Conservation (phyloP, 2,329 filamentous ascomycete species). For the Bipolaris gigantea region DNA sequence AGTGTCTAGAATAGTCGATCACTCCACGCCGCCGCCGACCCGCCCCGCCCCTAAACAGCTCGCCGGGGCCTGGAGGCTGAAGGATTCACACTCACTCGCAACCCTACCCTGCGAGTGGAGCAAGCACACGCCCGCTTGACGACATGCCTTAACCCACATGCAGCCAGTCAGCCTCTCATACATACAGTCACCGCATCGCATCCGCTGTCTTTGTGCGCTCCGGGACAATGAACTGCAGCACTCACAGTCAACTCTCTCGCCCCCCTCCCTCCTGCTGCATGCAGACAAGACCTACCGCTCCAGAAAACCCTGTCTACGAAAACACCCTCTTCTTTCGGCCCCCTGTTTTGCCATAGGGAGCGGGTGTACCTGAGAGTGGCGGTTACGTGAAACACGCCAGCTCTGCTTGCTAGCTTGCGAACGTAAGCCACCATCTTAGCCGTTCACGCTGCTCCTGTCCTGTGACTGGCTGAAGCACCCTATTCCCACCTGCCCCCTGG, state of each 20-base stretch:
- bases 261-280: background rate
- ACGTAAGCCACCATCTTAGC: slow-evolving; percentile 3
- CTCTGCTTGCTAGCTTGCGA: slow-evolving; percentile 5
- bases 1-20: slow-evolving; percentile 12
- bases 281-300: background rate
- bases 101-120: slow-evolving; percentile 1
- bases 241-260: too few relatives aligned
- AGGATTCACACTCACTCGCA: slow-evolving; percentile 1
- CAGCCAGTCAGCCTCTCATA: background rate
- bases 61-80: slow-evolving; percentile 5
- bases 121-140: background rate
- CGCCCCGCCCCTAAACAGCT: slow-evolving; percentile 8
- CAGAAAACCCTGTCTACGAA: background rate
- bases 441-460: background rate
- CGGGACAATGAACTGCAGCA: background rate
- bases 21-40: slow-evolving; percentile 7
- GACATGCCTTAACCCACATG: background rate
- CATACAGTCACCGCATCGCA: background rate
- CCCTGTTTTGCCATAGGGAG: slow-evolving; percentile 1
- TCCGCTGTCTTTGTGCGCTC: background rate
- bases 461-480: slow-evolving; percentile 3
- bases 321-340: background rate
- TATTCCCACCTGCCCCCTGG: slow-evolving; percentile 11
- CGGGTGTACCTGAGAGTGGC: slow-evolving; percentile 14
- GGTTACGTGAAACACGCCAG: slow-evolving; percentile 12